Conservation (phyloP, 768 basidiomycete genomes). For the Mycena floridula region DNA sequence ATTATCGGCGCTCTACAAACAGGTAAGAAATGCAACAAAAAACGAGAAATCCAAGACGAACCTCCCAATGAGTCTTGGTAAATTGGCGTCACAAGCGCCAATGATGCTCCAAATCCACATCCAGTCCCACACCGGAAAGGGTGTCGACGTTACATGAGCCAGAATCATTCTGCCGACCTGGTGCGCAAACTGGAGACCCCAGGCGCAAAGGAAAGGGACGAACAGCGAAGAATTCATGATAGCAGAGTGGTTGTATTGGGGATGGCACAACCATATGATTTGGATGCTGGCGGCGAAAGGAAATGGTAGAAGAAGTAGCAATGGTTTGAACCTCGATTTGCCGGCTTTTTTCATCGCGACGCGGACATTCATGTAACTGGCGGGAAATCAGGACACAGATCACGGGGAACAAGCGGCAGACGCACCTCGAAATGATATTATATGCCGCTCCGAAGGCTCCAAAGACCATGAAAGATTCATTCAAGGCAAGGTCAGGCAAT, state of each 20-base stretch:
- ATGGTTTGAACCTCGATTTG: conserved; percentile 43
- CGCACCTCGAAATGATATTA: conserved; percentile 74
- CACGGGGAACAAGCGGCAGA: neutral
- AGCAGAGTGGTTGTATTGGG: conserved; percentile 50
- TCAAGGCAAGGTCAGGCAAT: conserved; percentile 68
- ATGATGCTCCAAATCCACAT: conserved; percentile 81
- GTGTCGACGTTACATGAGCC: conserved; percentile 79
- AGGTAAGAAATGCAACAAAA: conserved; percentile 1
- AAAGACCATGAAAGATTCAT: conserved; percentile 86
- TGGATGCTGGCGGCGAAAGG: conserved; percentile 63
- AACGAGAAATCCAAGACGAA: conserved; percentile 26
- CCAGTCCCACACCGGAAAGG: conserved; percentile 84
- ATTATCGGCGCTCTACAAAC: conserved; percentile 56
- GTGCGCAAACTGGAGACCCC: conserved; percentile 90
- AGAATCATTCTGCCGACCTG: conserved; percentile 91
- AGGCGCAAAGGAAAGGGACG: conserved; percentile 84
- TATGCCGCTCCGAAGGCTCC: conserved; percentile 61
- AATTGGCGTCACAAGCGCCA: conserved; percentile 79
- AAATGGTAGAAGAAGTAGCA: conserved; percentile 79
- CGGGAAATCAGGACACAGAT: neutral
- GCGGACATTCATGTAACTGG: conserved; percentile 81
- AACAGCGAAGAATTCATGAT: conserved; percentile 75
- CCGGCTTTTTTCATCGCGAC: conserved; percentile 39
- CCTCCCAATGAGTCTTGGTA: conserved; percentile 62
- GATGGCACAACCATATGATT: conserved; percentile 75